Conservation (phyloP, 495 filamentous ascomycete genomes). For the Letharia lupina region DNA sequence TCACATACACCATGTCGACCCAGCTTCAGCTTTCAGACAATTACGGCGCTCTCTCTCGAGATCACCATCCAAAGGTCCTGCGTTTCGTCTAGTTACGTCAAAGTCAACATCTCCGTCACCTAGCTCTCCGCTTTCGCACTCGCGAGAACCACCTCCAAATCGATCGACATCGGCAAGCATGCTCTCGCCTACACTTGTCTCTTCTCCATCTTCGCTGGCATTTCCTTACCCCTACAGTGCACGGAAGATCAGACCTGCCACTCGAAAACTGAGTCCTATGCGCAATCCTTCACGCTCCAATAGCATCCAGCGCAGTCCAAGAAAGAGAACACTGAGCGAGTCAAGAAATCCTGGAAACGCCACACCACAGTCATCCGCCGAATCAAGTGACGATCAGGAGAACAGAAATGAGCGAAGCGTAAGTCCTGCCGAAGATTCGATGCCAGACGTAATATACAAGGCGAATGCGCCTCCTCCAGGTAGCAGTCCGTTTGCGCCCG, state of each 20-base stretch:
- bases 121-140: slow-evolving; percentile 45
- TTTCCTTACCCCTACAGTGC: slow-evolving; percentile 46
- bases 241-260: slow-evolving; percentile 39
- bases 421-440: slow-evolving; percentile 29
- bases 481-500: slow-evolving; percentile 37
- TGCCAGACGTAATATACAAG: slow-evolving; percentile 24
- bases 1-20: slow-evolving; percentile 69
- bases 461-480: slow-evolving; percentile 11
- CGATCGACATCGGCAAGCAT: slow-evolving; percentile 35
- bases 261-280: slow-evolving; percentile 41
- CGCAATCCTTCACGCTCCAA: slow-evolving; percentile 42
- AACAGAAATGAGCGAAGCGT: slow-evolving; percentile 16
- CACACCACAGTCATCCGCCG: slow-evolving; percentile 35
- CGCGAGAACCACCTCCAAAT: slow-evolving; percentile 36
- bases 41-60: slow-evolving; percentile 76
- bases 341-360: slow-evolving; percentile 65
- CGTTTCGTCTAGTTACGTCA: slow-evolving; percentile 54
- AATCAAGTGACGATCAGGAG: slow-evolving; percentile 28
- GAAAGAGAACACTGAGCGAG: slow-evolving; percentile 63
- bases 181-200: slow-evolving; percentile 24
- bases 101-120: slow-evolving; percentile 49
- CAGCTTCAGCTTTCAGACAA: slow-evolving; percentile 65
- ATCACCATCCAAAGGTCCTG: slow-evolving; percentile 70
- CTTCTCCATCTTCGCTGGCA: slow-evolving; percentile 39
- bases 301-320: slow-evolving; percentile 64